Evolutionary conservation across 1,284 basidiomycete species (phyloP).

Genomic region (Microbotryum silenes-acaulis): DNA sequence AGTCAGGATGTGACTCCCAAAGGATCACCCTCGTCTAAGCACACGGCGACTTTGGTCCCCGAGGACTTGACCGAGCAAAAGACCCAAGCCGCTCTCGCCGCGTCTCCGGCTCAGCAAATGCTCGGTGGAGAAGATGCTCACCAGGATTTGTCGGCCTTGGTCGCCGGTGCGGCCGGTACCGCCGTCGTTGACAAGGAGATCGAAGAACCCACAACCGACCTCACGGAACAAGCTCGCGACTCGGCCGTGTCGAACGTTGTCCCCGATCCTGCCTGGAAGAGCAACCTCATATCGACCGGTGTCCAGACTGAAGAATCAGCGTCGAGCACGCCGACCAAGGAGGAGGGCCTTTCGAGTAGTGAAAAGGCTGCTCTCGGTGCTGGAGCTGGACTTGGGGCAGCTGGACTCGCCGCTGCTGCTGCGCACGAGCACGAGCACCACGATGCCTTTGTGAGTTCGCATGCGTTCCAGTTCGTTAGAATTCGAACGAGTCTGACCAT

Average conservation of each 20-base stretch:
- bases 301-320: not conserved
- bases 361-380: conserved; percentile 1
- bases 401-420: conserved; percentile 4
- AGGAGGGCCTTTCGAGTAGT: not conserved
- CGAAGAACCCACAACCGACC: conserved; percentile 10
- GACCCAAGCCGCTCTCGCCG: conserved; percentile 13
- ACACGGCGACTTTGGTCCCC: no score
- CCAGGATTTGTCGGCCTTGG: not conserved
- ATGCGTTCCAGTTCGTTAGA: no score
- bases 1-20: no score
- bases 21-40: no score
- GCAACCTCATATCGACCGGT: not conserved
- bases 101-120: conserved; percentile 20
- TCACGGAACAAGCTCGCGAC: not conserved
- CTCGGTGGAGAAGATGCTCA: conserved; percentile 4
- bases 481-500: no score
- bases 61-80: conserved; percentile 4
- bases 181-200: conserved; percentile 9
- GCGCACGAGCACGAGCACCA: no score
- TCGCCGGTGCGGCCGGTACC: conserved; percentile 19
- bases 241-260: not conserved
- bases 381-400: conserved; percentile 3
- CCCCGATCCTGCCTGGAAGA: not conserved
- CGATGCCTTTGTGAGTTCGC: no score
- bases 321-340: not conserved